Evolutionary conservation across 1,284 basidiomycete genomes (phyloP), one percentile per base, ranked within the genome.

Genomic region (Flammula alnicola): DNA sequence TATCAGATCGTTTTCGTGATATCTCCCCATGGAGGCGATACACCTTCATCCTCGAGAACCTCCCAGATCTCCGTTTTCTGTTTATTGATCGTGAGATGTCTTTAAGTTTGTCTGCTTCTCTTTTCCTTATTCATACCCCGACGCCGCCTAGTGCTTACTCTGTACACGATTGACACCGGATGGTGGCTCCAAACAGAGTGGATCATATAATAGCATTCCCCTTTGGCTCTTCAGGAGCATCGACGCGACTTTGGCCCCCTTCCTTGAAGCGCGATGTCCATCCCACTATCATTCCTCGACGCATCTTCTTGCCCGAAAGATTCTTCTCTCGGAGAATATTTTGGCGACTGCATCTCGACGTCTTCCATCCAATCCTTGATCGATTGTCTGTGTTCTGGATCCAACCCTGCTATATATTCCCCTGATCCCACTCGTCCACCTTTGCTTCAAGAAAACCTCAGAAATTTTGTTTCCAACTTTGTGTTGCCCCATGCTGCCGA

Each of bases 391-490:
- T 63, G 62, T 43, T 60, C 59, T n/a, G 68, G 64, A 14, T 39
- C 57, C 32, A 49, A 43, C 12, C 69, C 72, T 9, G 73, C 72
- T 7, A 62, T 76, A 40, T 68, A 63, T 50, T 64, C 69, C 14
- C 54, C 62, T 11, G 60, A 67, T 31, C 39, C 52, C 38, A 58
- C 58, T 10, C 52, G 58, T n/a, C 54, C 58, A 17, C 62, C 59
- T 11, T 59, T 74, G 12, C 57, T 54, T 25, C 73, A 75, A 44
- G 56, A 64, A 31, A 59, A 62, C 25, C 56, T 74, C 30, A 67
- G 61, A 49, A 48, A 61, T 4, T 74, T 74, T 55, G 61, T 76
- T 26, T 55, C 65, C 26, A 56, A 58, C 44, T 77, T 77, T 53
- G 58, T 55, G 8, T 59, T 76, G 22, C 74, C 75, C 1, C 63